phyloP scores from a whole-genome alignment of 164 flowering plant genomes.

The Chimonanthus salicifolius region DNA sequence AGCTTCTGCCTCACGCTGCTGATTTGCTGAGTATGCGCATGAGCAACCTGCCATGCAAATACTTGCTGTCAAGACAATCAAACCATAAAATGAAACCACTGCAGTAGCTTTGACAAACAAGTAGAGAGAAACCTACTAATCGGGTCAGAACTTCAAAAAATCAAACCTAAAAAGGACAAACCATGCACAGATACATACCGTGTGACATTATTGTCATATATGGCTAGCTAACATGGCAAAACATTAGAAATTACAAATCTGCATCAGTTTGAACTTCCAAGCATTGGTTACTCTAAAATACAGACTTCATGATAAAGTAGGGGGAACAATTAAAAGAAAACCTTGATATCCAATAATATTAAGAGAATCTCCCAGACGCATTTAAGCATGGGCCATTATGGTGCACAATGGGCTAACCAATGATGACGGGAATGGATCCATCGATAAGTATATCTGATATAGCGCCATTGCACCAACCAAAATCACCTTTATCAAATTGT shows the following conservation, averaged over 20 bases:
- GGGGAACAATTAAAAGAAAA: neutral
- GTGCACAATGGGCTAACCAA: no score
- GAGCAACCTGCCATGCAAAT: conserved; percentile 43
- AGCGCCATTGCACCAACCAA: no score
- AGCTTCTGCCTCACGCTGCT: conserved; percentile 29
- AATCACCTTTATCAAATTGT: no score
- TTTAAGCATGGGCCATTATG: no score
- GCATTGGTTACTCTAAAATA: neutral
- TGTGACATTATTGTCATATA: neutral
- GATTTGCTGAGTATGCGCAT: conserved; percentile 38
- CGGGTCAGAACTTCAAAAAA: neutral
- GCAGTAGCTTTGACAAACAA: neutral
- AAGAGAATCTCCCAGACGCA: no score
- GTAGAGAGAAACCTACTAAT: neutral
- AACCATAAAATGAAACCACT: neutral
- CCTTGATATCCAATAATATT: neutral
- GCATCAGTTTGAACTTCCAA: neutral
- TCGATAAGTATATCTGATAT: no score
- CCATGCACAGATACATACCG: neutral
- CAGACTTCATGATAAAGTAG: neutral
- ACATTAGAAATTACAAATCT: neutral
- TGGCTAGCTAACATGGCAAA: neutral
- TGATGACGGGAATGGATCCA: no score
- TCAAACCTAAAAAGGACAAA: neutral
- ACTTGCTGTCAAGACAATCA: neutral